phyloP scores from a whole-genome alignment of 768 basidiomycete species.

The Austroboletus festivus region DNA sequence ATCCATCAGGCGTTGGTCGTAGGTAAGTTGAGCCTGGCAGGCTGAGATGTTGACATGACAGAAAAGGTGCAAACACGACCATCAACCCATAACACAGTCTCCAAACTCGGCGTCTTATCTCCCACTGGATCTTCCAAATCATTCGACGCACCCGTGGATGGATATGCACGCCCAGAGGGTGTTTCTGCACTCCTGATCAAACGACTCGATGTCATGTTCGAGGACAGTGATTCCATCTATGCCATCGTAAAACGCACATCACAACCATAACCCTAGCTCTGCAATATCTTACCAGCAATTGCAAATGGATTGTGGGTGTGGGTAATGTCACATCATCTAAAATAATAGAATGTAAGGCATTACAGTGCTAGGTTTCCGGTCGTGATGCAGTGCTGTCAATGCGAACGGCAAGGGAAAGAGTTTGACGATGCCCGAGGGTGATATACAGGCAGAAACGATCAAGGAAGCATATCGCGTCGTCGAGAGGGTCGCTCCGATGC shows the following conservation, averaged over 20 bases:
- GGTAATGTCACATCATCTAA: too few species aligned
- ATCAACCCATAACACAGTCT: conserved; percentile 28
- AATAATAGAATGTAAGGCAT: too few species aligned
- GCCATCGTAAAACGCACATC: conserved; percentile 28
- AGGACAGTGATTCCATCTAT: conserved; percentile 33
- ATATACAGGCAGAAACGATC: conserved; percentile 34
- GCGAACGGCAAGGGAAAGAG: conserved; percentile 34
- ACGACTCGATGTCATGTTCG: conserved; percentile 29
- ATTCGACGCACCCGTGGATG: conserved; percentile 33
- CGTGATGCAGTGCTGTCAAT: conserved; percentile 34
- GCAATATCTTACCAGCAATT: too few species aligned
- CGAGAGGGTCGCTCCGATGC: conserved; percentile 34
- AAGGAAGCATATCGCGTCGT: conserved; percentile 31
- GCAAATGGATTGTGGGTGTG: too few species aligned
- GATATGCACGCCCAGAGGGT: conserved; percentile 31
- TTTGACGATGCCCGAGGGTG: conserved; percentile 34
- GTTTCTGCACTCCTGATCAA: conserved; percentile 34
- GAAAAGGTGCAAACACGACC: conserved; percentile 27
- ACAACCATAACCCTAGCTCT: too few species aligned
- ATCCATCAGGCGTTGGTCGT: conserved; percentile 46
- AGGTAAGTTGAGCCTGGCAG: conserved; percentile 10
- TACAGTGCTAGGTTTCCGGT: too few species aligned
- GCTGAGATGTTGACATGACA: conserved; percentile 1
- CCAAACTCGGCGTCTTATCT: conserved; percentile 34
- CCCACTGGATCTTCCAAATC: conserved; percentile 33